These are phyloP conservation scores for Globisporangium iwayamae DNA, from an alignment of 352 stramenopile genomes.

Conservation along the genomic window DNA sequence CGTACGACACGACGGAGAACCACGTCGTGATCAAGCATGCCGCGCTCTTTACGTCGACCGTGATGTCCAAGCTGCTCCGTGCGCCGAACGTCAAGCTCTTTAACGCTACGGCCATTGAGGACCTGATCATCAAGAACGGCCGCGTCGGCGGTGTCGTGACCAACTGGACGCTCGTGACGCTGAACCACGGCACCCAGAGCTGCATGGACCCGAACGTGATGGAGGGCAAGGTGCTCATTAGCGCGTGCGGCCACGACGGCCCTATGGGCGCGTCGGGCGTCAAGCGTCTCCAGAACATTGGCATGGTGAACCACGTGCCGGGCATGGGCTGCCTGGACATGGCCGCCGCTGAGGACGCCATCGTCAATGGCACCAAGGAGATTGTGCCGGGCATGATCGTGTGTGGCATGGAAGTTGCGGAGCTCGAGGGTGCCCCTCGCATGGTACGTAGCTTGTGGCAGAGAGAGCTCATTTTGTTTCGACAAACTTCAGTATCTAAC, in stretches of 20 bases:
- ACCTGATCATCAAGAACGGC: slow-evolving; percentile 63
- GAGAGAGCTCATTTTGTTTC: too few species aligned
- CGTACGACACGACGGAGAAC: slow-evolving; percentile 60
- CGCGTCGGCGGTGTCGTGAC: slow-evolving; percentile 59
- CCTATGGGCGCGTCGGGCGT: slow-evolving; percentile 62
- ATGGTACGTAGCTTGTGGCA: slow-evolving; percentile 26
- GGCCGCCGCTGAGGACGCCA: slow-evolving; percentile 55
- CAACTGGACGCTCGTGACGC: slow-evolving; percentile 66
- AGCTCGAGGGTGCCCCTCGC: slow-evolving; percentile 53
- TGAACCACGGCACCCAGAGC: slow-evolving; percentile 67
- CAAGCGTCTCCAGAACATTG: slow-evolving; percentile 65
- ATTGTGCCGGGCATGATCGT: slow-evolving; percentile 67
- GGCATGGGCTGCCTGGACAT: slow-evolving; percentile 63
- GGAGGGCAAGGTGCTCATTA: slow-evolving; percentile 67
- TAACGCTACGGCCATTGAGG: slow-evolving; percentile 67
- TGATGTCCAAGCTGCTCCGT: slow-evolving; percentile 56
- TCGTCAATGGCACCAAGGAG: slow-evolving; percentile 59
- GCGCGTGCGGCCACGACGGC: slow-evolving; percentile 54
- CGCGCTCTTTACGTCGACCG: slow-evolving; percentile 59
- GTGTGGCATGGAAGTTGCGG: slow-evolving; percentile 57
- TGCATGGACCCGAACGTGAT: slow-evolving; percentile 76
- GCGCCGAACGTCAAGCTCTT: slow-evolving; percentile 69
- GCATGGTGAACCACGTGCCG: slow-evolving; percentile 53
- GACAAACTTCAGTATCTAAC: neutral
- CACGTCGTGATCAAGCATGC: slow-evolving; percentile 69